These are phyloP conservation scores for Tuctoria greenei DNA, from an alignment of 176 grass and related monocot genomes.

Conservation along the genomic window DNA sequence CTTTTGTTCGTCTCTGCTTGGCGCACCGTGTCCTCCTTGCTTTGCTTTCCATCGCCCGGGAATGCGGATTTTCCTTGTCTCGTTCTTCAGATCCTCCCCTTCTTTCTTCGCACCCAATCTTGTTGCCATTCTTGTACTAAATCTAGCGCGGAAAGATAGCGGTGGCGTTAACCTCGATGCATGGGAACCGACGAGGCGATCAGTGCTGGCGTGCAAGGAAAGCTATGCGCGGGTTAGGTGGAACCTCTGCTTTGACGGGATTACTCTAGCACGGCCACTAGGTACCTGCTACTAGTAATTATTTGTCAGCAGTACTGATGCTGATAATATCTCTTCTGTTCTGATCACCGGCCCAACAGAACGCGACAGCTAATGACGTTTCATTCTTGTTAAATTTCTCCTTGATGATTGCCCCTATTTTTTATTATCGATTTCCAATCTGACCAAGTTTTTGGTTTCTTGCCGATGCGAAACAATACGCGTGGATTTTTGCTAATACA, in stretches of 20 bases:
- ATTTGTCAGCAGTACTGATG: background rate
- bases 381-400: background rate
- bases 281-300: background rate
- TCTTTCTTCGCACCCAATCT: background rate
- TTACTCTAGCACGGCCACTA: background rate
- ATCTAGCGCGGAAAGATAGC: no score
- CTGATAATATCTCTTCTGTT: background rate
- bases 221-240: constrained; percentile 1
- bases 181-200: background rate
- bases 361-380: background rate
- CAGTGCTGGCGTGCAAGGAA: background rate
- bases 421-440: background rate
- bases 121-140: background rate
- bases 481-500: background rate
- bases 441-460: constrained; percentile 2
- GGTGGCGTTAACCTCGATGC: no score
- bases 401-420: background rate
- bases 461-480: background rate
- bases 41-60: background rate
- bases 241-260: constrained; percentile 18
- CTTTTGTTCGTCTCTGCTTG: background rate
- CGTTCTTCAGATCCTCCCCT: background rate
- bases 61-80: background rate
- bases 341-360: background rate
- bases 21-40: background rate